These are phyloP conservation scores for Sphaceloma murrayae DNA, from an alignment of 2,329 filamentous ascomycete species.

Conservation along the genomic window DNA sequence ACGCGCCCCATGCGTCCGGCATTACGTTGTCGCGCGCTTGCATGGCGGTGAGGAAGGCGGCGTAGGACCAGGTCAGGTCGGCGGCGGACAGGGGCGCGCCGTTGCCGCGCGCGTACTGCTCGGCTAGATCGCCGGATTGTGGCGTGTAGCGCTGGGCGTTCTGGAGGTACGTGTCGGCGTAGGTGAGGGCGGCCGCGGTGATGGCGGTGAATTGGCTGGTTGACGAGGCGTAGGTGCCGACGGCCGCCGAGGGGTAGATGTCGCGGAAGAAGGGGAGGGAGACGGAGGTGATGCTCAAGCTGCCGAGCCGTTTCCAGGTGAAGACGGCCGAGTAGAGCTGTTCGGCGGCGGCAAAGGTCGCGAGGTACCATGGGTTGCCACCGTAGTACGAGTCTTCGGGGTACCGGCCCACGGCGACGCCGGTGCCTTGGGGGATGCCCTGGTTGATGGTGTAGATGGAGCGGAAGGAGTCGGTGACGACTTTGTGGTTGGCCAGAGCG, in stretches of 20 bases:
- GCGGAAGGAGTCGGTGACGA: constrained; percentile 65
- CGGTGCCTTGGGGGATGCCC: constrained; percentile 50
- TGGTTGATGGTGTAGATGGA: constrained; percentile 59
- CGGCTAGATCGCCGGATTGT: constrained; percentile 53
- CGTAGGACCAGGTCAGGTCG: constrained; percentile 66
- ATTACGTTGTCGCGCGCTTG: constrained; percentile 47
- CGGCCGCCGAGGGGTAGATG: constrained; percentile 47
- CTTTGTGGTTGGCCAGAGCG: constrained; percentile 63
- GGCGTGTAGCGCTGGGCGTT: constrained; percentile 40
- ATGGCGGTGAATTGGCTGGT: constrained; percentile 35
- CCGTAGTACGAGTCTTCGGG: constrained; percentile 59
- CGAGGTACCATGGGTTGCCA: constrained; percentile 62
- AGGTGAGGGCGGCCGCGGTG: constrained; percentile 50
- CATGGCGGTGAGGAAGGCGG: constrained; percentile 56
- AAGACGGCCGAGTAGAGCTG: constrained; percentile 68
- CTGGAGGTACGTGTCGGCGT: constrained; percentile 49
- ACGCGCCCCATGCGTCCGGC: constrained; percentile 48
- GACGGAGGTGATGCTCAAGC: constrained; percentile 52
- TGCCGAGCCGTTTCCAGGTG: constrained; percentile 56
- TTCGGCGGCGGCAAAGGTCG: constrained; percentile 67
- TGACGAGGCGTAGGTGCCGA: constrained; percentile 54
- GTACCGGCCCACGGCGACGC: constrained; percentile 40
- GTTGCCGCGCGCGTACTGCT: constrained; percentile 51
- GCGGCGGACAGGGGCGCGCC: constrained; percentile 50
- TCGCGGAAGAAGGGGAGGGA: constrained; percentile 65